These are phyloP conservation scores for Rhynchosporium secalis DNA, from an alignment of 2,329 filamentous ascomycete genomes.

Conservation along the genomic window DNA sequence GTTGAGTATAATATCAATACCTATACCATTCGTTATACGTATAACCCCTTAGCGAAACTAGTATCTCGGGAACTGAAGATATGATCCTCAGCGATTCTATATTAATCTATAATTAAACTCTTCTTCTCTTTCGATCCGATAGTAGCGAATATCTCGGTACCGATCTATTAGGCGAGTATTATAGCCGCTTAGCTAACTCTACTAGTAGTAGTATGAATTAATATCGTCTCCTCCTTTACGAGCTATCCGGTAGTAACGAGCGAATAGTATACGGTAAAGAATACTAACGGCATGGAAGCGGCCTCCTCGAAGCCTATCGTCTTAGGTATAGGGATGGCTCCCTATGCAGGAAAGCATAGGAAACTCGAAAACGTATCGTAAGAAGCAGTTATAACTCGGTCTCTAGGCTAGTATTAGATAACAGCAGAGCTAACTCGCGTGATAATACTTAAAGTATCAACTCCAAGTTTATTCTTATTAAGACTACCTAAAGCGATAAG, in stretches of 20 bases:
- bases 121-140: conserved; percentile 44
- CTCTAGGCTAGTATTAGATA: conserved; percentile 16
- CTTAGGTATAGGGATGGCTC: conserved; percentile 42
- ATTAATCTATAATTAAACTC: conserved; percentile 38
- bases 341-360: conserved; percentile 29
- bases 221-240: conserved; percentile 35
- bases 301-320: conserved; percentile 43
- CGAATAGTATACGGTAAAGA: conserved; percentile 47
- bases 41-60: conserved; percentile 38
- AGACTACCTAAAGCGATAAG: conserved; percentile 38
- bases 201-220: conserved; percentile 30
- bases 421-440: conserved; percentile 19
- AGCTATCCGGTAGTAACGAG: conserved; percentile 45
- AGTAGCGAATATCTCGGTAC: conserved; percentile 46
- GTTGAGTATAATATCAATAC: conserved; percentile 37
- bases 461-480: conserved; percentile 15
- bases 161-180: conserved; percentile 36
- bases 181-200: conserved; percentile 35
- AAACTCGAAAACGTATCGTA: conserved; percentile 17
- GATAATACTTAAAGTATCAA: conserved; percentile 22
- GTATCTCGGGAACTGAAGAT: conserved; percentile 45
- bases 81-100: conserved; percentile 42
- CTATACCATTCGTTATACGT: conserved; percentile 27
- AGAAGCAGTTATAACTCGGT: conserved; percentile 28
- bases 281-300: conserved; percentile 44